These are phyloP conservation scores for Candida yuanshanica DNA, from an alignment of 805 yeast species.

Conservation along the genomic window DNA sequence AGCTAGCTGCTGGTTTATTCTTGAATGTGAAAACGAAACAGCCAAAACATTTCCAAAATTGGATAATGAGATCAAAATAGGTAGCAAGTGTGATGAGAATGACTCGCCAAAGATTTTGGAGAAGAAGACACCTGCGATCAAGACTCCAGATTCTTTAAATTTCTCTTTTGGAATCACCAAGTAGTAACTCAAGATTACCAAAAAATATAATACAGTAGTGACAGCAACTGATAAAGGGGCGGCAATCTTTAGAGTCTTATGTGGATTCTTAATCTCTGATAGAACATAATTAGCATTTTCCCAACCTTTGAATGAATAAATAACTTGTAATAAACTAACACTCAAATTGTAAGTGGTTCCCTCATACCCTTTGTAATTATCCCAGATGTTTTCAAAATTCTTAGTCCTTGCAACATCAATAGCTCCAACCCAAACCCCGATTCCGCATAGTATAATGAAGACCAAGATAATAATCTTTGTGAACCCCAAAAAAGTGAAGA, in stretches of 20 bases:
- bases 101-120: slow-evolving; percentile 52
- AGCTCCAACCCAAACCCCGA: slow-evolving; percentile 32
- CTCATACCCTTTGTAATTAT: slow-evolving; percentile 33
- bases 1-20: slow-evolving; percentile 56
- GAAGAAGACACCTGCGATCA: slow-evolving; percentile 60
- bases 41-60: slow-evolving; percentile 62
- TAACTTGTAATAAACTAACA: slow-evolving; percentile 52
- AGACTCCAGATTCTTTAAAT: slow-evolving; percentile 49
- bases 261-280: slow-evolving; percentile 52
- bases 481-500: slow-evolving; percentile 50
- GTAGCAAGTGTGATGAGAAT: slow-evolving; percentile 43
- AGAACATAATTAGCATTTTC: slow-evolving; percentile 63
- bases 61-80: slow-evolving; percentile 53
- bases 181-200: slow-evolving; percentile 52
- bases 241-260: slow-evolving; percentile 49
- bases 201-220: slow-evolving; percentile 47
- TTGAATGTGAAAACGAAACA: slow-evolving; percentile 54
- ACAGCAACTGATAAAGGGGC: slow-evolving; percentile 53
- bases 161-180: slow-evolving; percentile 39
- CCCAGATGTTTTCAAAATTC: slow-evolving; percentile 34
- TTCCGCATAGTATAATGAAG: slow-evolving; percentile 44
- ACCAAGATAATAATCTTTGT: slow-evolving; percentile 47
- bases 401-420: slow-evolving; percentile 24
- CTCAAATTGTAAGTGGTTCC: slow-evolving; percentile 43
- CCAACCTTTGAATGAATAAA: slow-evolving; percentile 67